Percentiles rank a stretch among this genome's conserved stretches.
Evolutionary conservation across 2,329 filamentous ascomycete species (phyloP).

Genomic region (Rhinocladiella similis): DNA sequence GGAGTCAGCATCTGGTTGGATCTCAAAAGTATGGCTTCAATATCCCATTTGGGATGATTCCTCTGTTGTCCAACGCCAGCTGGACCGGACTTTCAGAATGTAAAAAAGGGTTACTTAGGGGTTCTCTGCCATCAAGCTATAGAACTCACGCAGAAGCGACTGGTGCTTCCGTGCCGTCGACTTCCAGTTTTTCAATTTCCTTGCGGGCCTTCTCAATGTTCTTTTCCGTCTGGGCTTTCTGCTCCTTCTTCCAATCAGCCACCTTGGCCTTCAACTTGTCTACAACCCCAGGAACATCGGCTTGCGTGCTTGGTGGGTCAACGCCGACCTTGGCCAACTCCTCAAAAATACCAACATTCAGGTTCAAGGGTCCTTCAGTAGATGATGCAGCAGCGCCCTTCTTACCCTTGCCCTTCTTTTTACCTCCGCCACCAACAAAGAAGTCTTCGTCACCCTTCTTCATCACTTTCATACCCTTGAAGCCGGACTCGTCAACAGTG

Average conservation of each 20-base stretch:
- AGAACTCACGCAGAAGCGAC: constrained; percentile 32
- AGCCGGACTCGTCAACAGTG: constrained; percentile 77
- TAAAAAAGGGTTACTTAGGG: not conserved
- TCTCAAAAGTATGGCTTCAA: no score
- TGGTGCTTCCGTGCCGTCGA: constrained; percentile 65
- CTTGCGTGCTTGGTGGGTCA: constrained; percentile 81
- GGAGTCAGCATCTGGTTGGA: no score
- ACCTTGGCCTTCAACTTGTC: constrained; percentile 95
- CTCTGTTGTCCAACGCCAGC: not conserved
- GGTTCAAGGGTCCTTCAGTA: constrained; percentile 66
- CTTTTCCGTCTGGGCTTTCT: constrained; percentile 87
- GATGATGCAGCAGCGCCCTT: constrained; percentile 48
- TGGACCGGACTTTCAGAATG: not conserved
- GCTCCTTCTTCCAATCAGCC: constrained; percentile 85
- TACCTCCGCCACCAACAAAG: constrained; percentile 68
- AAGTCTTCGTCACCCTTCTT: constrained; percentile 92
- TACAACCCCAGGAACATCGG: constrained; percentile 73
- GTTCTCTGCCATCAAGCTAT: not conserved
- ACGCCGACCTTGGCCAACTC: constrained; percentile 82
- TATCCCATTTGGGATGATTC: not conserved
- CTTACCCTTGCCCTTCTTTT: constrained; percentile 60
- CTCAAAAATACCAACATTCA: constrained; percentile 88
- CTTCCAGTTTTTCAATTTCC: constrained; percentile 81
- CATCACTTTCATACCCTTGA: constrained; percentile 81
- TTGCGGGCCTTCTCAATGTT: constrained; percentile 97